Conservation (phyloP, 768 basidiomycete species). For the Neoboletus magnificus region DNA sequence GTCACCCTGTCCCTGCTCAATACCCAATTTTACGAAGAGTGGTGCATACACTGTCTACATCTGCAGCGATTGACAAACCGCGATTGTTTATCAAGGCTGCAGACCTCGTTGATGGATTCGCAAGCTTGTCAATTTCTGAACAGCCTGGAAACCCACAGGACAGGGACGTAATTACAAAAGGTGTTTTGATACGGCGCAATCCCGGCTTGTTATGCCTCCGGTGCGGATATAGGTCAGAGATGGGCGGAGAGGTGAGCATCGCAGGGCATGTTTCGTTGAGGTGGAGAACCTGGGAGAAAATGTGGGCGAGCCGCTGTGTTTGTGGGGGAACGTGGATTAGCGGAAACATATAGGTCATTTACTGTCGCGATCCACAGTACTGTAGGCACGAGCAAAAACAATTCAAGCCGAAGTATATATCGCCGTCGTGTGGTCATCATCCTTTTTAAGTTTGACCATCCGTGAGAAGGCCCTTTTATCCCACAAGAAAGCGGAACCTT, state of each 20-base stretch:
- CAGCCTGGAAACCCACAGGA: conserved; percentile 38
- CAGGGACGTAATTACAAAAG: conserved; percentile 65
- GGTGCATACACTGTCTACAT: conserved; percentile 44
- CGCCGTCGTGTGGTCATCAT: not conserved
- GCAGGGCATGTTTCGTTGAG: conserved; percentile 36
- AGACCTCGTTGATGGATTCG: conserved; percentile 66
- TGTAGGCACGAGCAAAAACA: not conserved
- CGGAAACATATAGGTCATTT: conserved; percentile 14
- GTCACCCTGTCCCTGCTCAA: conserved; percentile 51
- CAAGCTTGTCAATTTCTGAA: conserved; percentile 39
- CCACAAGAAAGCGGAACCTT: not conserved
- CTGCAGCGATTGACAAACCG: conserved; percentile 58
- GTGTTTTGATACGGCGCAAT: conserved; percentile 39
- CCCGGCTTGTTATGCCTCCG: conserved; percentile 50
- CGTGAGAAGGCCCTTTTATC: not conserved
- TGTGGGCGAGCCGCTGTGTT: conserved; percentile 58
- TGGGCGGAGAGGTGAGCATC: conserved; percentile 31
- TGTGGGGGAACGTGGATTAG: conserved; percentile 66
- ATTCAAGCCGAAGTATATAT: not conserved
- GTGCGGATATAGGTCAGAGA: conserved; percentile 58
- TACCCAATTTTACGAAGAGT: conserved; percentile 40
- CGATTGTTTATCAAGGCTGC: conserved; percentile 67
- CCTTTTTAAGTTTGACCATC: not conserved
- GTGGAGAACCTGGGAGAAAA: conserved; percentile 65
- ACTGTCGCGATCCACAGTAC: not conserved